A percentile compares a stretch with the other conserved stretches of the same genome.
These are phyloP conservation scores for Cyclocybe aegerita DNA, from an alignment of 768 basidiomycete species.

Conservation along the genomic window DNA sequence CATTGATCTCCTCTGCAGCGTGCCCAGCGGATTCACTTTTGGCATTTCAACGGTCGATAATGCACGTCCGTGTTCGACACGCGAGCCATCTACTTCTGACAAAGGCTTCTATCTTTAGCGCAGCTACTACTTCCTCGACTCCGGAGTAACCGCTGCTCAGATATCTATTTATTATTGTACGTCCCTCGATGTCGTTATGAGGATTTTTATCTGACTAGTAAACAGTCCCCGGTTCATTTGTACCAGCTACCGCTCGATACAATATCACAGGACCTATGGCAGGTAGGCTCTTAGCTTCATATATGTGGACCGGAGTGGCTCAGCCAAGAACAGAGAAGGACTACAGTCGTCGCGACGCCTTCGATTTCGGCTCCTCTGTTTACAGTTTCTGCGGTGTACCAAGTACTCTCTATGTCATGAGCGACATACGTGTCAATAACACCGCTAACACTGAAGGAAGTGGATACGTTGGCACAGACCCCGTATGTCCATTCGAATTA, in stretches of 20 bases:
- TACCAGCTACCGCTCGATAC: conserved; percentile 23
- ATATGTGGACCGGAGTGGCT: not conserved
- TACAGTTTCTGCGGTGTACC: conserved; percentile 19
- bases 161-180: conserved; percentile 25
- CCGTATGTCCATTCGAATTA: too few relatives aligned
- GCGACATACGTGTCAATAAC: conserved; percentile 22
- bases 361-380: conserved; percentile 23
- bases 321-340: conserved; percentile 14
- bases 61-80: conserved; percentile 7
- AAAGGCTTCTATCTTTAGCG: conserved; percentile 11
- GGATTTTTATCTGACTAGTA: not conserved
- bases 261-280: conserved; percentile 18
- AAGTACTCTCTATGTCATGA: conserved; percentile 21
- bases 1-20: conserved; percentile 1
- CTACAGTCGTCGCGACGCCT: conserved; percentile 23
- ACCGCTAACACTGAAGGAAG: conserved; percentile 18
- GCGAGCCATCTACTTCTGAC: not conserved
- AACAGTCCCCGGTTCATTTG: conserved; percentile 21
- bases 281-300: conserved; percentile 4
- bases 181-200: not conserved
- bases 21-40: conserved; percentile 23
- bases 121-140: conserved; percentile 25
- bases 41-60: conserved; percentile 23
- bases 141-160: conserved; percentile 20
- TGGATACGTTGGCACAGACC: conserved; percentile 23